Evolutionary conservation across 2,329 filamentous ascomycete species (phyloP), one percentile per base, ranked within the genome.

Genomic region (Ophiosphaerella herpotricha): DNA sequence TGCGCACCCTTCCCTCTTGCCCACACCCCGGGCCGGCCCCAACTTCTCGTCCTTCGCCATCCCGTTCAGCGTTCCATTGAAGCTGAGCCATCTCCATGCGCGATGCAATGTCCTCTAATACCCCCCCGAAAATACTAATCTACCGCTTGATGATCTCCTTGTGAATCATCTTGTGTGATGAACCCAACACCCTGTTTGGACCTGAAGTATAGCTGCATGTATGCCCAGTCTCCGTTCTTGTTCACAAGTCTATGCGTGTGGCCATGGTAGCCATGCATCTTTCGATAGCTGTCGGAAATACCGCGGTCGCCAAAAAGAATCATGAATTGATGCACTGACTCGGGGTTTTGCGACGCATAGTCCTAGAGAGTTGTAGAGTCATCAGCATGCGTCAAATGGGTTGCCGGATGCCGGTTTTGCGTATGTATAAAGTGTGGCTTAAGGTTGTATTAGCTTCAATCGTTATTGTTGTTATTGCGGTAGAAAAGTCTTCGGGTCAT

Each of bases 371-470:
- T 84, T 43, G 84, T 86, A 11, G 79, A 78, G 52, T 84, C 80
- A 42, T 83, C 80, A 13, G 86, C 84, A 71, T 89, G 84, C 40
- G 83, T 85, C 5, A 89, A 72, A 66, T 90, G 85, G 3, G 85
- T 89, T 58, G 85, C 80, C 0, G 87, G 87, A 63, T 90, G 78
- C n/a, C 87, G 79, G 78, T 90, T 90, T 68, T 90, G 87, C 0
- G 86, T 88, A 67, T 89, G 87, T 45, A 89, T 89, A 64, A 89
- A 86, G 64, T 86, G 77, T 9, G 18, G 6, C 26, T 29, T 5
- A 29, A 11, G 3, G 26, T 7, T 29, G 4, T 29, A 11, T 29
- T 29, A 29, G 26, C 6, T 29, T 7, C 11, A 11, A 29, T 7
- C 4, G 11, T 29, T 29, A 29, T 29, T 29, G 5, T 8, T 29